phyloP scores from a whole-genome alignment of 495 filamentous ascomycete species.

The Glutinoglossum americanum region DNA sequence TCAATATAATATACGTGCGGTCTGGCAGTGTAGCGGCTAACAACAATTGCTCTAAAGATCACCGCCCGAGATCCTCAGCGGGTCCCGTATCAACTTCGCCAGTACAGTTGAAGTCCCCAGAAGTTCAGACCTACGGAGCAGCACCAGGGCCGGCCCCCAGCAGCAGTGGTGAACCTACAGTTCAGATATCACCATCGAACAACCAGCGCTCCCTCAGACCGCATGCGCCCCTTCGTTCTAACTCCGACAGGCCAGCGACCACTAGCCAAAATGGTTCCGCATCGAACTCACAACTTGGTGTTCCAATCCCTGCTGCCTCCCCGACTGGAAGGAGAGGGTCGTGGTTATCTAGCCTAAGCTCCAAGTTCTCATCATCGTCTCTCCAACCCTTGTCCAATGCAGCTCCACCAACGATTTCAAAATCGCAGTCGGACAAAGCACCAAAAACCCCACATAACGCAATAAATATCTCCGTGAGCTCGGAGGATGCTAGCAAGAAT shows the following conservation, averaged over 20 bases:
- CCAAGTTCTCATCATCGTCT: slow-evolving; percentile 67
- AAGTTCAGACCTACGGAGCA: not conserved
- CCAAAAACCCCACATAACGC: not conserved
- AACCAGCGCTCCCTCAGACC: slow-evolving; percentile 9
- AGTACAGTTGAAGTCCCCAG: not conserved
- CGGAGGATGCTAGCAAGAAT: slow-evolving; percentile 1
- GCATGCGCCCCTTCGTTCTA: slow-evolving; percentile 5
- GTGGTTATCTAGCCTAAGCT: slow-evolving; percentile 83
- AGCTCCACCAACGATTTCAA: slow-evolving; percentile 21
- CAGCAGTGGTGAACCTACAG: not conserved
- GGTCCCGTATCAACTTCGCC: not conserved
- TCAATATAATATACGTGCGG: not conserved
- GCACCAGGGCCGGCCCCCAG: not conserved
- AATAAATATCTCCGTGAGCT: not conserved
- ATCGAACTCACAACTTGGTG: not conserved
- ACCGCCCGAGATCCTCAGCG: not conserved
- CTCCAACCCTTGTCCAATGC: slow-evolving; percentile 21
- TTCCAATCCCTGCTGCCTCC: slow-evolving; percentile 10
- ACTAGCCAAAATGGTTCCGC: slow-evolving; percentile 10
- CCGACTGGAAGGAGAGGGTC: slow-evolving; percentile 32
- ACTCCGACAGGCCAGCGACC: slow-evolving; percentile 17
- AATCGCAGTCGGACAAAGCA: slow-evolving; percentile 20
- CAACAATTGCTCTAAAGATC: not conserved
- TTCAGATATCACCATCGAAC: not conserved
- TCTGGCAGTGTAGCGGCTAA: not conserved